phyloP scores from a whole-genome alignment of 108 stramenopile species.

The Skeletonema marinoi region DNA sequence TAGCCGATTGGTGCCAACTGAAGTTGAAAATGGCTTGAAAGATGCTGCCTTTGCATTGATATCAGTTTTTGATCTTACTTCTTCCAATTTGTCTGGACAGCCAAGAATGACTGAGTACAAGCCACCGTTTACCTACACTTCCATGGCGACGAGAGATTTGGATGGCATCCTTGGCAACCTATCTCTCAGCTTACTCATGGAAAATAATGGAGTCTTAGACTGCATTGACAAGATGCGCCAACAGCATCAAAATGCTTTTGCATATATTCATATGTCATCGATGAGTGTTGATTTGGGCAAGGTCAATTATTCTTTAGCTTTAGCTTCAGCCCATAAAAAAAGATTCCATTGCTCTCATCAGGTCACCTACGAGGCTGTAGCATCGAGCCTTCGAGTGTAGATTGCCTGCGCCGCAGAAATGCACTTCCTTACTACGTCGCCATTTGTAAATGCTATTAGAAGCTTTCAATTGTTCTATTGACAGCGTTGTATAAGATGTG shows the following conservation, averaged over 20 bases:
- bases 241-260: neutral
- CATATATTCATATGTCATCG: neutral
- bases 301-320: neutral
- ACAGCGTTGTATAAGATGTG: too few species aligned
- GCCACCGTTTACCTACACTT: constrained; percentile 47
- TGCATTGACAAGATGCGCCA: constrained; percentile 18
- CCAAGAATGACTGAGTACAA: constrained; percentile 18
- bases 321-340: too few species aligned
- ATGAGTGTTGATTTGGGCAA: neutral
- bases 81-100: constrained; percentile 6
- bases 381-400: too few species aligned
- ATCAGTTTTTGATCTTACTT: constrained; percentile 24
- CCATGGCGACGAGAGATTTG: constrained; percentile 25
- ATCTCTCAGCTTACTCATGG: constrained; percentile 16
- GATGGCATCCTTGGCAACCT: constrained; percentile 13
- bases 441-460: too few species aligned
- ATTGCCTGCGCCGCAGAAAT: too few species aligned
- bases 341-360: too few species aligned
- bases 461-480: too few species aligned
- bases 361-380: too few species aligned
- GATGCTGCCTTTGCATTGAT: constrained; percentile 33
- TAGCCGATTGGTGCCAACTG: neutral
- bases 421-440: too few species aligned
- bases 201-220: neutral
- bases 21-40: constrained; percentile 1